Percentiles rank a stretch among this genome's conserved stretches.
Evolutionary conservation across 108 stramenopile genomes (phyloP).

Genomic region (Pseudonitzschia multiseries): DNA sequence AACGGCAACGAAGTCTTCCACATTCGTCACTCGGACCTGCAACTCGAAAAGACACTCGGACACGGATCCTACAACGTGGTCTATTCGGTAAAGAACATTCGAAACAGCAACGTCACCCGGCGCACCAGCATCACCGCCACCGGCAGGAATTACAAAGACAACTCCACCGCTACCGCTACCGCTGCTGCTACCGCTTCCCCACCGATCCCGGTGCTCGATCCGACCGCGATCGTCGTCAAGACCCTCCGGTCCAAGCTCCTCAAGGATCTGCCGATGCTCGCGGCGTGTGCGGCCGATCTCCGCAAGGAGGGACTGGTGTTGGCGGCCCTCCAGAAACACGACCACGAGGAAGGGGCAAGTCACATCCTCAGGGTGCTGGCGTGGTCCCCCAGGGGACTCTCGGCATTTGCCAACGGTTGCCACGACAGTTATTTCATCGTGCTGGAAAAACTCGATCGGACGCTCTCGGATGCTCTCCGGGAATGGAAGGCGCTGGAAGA

Average conservation of each 20-base stretch:
- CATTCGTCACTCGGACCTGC: constrained; percentile 31
- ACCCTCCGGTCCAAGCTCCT: background rate
- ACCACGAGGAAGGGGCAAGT: background rate
- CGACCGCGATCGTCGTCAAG: constrained; percentile 5
- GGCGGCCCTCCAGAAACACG: constrained; percentile 3
- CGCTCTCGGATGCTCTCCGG: background rate
- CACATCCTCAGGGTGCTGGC: constrained; percentile 1
- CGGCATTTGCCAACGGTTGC: constrained; percentile 1
- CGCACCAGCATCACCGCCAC: background rate
- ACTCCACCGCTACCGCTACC: too few relatives aligned
- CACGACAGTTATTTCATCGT: constrained; percentile 39
- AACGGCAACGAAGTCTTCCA: background rate
- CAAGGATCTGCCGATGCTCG: background rate
- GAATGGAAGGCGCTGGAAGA: background rate
- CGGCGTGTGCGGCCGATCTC: constrained; percentile 15
- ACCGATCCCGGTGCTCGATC: too few relatives aligned
- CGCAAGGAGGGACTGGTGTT: constrained; percentile 9
- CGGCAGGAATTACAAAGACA: too few relatives aligned
- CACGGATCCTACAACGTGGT: constrained; percentile 67
- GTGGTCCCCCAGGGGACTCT: background rate
- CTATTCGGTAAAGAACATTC: constrained; percentile 40
- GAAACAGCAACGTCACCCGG: background rate
- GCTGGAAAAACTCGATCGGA: constrained; percentile 42
- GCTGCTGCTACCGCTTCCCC: too few relatives aligned
- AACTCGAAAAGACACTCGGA: constrained; percentile 57